Percentiles rank a stretch among this genome's conserved stretches.
Evolutionary conservation across 306 rosid species (phyloP).

Genomic region (Glycine latifolia): DNA sequence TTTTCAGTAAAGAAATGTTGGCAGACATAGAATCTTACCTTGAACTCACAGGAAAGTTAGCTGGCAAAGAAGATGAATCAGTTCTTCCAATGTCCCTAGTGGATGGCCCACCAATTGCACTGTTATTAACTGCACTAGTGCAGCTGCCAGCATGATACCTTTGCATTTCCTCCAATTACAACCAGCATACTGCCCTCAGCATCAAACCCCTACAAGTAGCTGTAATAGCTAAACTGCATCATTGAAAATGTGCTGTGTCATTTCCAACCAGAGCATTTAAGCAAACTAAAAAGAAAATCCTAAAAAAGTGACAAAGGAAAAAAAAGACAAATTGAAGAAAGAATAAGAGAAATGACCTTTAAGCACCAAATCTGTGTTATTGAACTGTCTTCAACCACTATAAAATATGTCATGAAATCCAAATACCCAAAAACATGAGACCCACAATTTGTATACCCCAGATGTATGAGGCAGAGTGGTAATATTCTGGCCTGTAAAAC

Average conservation of each 20-base stretch:
- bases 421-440: conserved; percentile 20
- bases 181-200: conserved; percentile 94
- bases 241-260: conserved; percentile 30
- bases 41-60: conserved; percentile 69
- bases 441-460: neutral
- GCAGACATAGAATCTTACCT: conserved; percentile 57
- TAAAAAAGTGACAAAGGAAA: conserved; percentile 27
- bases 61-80: conserved; percentile 80
- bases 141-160: conserved; percentile 86
- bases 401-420: conserved; percentile 37
- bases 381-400: conserved; percentile 40
- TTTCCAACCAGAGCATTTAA: conserved; percentile 40
- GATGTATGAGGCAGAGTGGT: conserved; percentile 16
- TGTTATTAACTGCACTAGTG: conserved; percentile 94
- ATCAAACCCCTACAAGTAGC: conserved; percentile 64
- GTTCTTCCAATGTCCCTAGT: conserved; percentile 83
- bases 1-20: neutral
- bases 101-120: conserved; percentile 76
- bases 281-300: conserved; percentile 14
- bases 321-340: neutral
- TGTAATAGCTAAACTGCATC: conserved; percentile 52
- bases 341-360: conserved; percentile 28
- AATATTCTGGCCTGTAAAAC: conserved; percentile 33
- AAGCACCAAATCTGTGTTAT: conserved; percentile 23
- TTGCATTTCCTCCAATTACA: conserved; percentile 88